Evolutionary conservation across 768 basidiomycete genomes (phyloP).

Genomic region (Psilocybe tampanensis): DNA sequence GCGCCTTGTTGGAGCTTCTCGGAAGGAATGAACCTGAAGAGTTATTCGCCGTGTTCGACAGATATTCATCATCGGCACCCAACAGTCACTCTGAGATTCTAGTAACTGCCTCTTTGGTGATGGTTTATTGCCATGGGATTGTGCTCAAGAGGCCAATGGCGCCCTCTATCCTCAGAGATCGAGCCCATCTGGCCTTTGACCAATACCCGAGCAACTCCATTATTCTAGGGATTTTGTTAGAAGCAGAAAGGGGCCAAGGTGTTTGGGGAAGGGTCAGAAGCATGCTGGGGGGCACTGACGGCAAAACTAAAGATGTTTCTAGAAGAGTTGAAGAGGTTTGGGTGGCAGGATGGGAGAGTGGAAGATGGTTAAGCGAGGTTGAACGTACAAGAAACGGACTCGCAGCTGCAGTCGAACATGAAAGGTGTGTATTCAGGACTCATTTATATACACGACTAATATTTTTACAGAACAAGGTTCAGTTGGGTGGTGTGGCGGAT

Average conservation of each 20-base stretch:
- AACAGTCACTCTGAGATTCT: constrained; percentile 53
- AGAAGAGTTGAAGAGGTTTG: constrained; percentile 72
- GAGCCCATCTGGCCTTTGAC: constrained; percentile 55
- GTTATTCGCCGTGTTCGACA: constrained; percentile 46
- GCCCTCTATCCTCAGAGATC: constrained; percentile 58
- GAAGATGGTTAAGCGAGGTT: constrained; percentile 68
- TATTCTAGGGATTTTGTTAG: constrained; percentile 72
- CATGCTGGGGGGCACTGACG: constrained; percentile 52
- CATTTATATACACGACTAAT: constrained; percentile 3
- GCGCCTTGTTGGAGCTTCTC: constrained; percentile 67
- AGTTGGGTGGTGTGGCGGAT: constrained; percentile 74
- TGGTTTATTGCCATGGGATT: constrained; percentile 63
- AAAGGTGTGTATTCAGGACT: constrained; percentile 51
- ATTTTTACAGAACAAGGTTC: constrained; percentile 53
- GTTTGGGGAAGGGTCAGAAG: constrained; percentile 74
- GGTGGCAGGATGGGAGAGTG: constrained; percentile 79
- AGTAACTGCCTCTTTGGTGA: constrained; percentile 52
- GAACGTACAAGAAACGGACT: constrained; percentile 73
- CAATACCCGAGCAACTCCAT: constrained; percentile 72
- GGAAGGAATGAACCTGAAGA: constrained; percentile 41
- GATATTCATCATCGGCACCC: constrained; percentile 24
- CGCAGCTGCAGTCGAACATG: constrained; percentile 60
- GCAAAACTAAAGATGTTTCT: constrained; percentile 54
- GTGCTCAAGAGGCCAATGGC: constrained; percentile 59
- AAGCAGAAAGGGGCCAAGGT: constrained; percentile 75